Base-by-base conservation (phyloP, 768 basidiomycete genomes). In the Russula virescens region DNA sequence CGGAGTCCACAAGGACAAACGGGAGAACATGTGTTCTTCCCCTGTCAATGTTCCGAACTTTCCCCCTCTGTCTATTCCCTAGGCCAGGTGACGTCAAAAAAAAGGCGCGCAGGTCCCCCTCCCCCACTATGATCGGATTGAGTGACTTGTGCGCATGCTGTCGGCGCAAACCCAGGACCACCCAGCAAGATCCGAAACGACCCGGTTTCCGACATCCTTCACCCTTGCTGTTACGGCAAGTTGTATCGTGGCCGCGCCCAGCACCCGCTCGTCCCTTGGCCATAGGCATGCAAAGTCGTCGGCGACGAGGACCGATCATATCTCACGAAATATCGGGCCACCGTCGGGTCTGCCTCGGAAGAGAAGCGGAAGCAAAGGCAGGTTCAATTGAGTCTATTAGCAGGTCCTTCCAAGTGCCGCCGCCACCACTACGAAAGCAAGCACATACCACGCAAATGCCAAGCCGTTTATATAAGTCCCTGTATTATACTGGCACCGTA, bases 41-140 rank as follows among this genome's bases (percentile, higher is more conserved):
- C 52, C 25, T 43, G 42, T 46, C 43, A 52, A 53, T 60, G 43
- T 45, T 60, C 59, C 60, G 60, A 61, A 5, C 45, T 61, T 61
- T 54, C 53, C 46, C 60, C 38, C 34, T 28, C 47, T 2, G 45
- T 23, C n/a, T n/a, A 13, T 11, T 35, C 21, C 53, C 18, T 26
- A 34, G 18, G 45, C 52, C 35, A 55, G 28, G 46, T 61, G 60
- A 61, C 60, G 60, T 61, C 60, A 61, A 47, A 61, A 47, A 60
- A 28, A 13, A 28, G 43, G 23, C 28, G 40, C 31, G 46, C 46
- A 47, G 21, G 38, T 38, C 2, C 3, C 31, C 2, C 7, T 14
- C 5, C 2, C 7, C n/a, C 5, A 11, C 6, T 19, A 13, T 35
- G 46, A 26, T 43, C 21, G 38, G 13, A 38, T 38, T 48, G 60